A percentile compares a stretch with the other conserved stretches of the same genome.
Conservation (phyloP, 208 protist genomes). For the Leptomonas seymouri region DNA sequence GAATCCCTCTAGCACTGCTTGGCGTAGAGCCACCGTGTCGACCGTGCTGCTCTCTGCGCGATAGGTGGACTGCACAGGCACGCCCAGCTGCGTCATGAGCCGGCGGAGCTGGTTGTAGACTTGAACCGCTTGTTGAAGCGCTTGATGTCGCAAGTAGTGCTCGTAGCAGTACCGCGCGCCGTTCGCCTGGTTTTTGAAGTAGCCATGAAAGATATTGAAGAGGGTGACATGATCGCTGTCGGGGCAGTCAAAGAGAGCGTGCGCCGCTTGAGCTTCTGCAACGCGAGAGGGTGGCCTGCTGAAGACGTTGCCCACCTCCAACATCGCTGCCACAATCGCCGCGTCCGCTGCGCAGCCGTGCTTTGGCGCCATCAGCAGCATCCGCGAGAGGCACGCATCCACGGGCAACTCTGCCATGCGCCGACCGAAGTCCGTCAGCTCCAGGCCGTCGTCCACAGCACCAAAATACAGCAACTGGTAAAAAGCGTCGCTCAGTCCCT, state of each 20-base stretch:
- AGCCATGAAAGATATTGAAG: slow-evolving; percentile 84
- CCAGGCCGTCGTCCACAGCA: slow-evolving; percentile 96
- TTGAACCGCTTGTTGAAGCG: slow-evolving; percentile 70
- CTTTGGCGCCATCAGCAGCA: slow-evolving; percentile 79
- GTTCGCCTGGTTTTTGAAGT: slow-evolving; percentile 33
- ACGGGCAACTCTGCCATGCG: slow-evolving; percentile 78
- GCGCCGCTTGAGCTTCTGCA: slow-evolving; percentile 52
- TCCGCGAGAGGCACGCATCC: slow-evolving; percentile 94
- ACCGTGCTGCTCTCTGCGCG: slow-evolving; percentile 40
- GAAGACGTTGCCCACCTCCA: slow-evolving; percentile 79
- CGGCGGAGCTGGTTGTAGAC: slow-evolving; percentile 78
- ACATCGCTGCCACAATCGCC: slow-evolving; percentile 87
- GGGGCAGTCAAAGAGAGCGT: slow-evolving; percentile 45
- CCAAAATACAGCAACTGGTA: slow-evolving; percentile 98
- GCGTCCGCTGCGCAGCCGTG: slow-evolving; percentile 85
- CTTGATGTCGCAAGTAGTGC: slow-evolving; percentile 69
- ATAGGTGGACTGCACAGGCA: slow-evolving; percentile 71
- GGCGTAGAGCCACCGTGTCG: slow-evolving; percentile 73
- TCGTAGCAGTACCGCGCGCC: slow-evolving; percentile 67
- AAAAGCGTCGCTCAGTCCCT: slow-evolving; percentile 96
- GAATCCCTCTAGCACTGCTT: slow-evolving; percentile 83
- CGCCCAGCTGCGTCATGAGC: slow-evolving; percentile 51
- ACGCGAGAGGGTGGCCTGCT: slow-evolving; percentile 37
- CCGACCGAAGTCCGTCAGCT: slow-evolving; percentile 70
- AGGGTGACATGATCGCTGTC: slow-evolving; percentile 86